Evolutionary conservation across 495 filamentous ascomycete species (phyloP), one percentile per base, ranked within the genome.

Genomic region (Apiosordaria backusii): DNA sequence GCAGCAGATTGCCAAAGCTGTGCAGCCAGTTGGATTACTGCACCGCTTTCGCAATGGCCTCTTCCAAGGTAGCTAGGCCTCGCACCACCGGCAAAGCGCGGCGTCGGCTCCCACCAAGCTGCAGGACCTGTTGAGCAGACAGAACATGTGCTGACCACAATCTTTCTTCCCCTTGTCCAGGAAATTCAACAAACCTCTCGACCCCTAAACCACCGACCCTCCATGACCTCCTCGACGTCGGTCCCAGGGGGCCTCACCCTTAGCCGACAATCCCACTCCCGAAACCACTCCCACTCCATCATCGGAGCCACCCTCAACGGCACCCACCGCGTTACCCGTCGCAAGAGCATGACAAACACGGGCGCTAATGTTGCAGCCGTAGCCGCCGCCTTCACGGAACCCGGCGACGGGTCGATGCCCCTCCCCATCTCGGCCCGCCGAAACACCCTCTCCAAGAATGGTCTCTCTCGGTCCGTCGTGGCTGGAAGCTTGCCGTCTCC

Each of bases 331-430:
- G 87, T 99, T 67, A 93, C 91, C 66, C 91, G 95, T 67, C 86
- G 95, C 64, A 99, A 98, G 86, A 97, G 93, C 79, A 92, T 93
- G 68, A 92, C 90, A 61, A 88, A 85, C 35, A 86, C 88, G 26
- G 84, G 85, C 27, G 84, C 87, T 73, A 95, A 91, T 77, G 79
- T 79, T 62, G 87, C 89, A 27, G 91, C 91, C 64, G 88, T 90
- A 35, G 90, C 92, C 3, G 74, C 74, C 7, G 83, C 91, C 63
- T 86, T 91, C 67, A 88, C 90, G 61, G 81, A 85, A 66, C 85
- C 80, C 35, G 84, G 77, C 62, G 77, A 92, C 62, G 79, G 80
- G 68, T 83, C 83, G 58, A 82, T 73, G 52, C 73, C 83, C 40
- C 69, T 88, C 24, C 83, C 81, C 62, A 83, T 85, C 61, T 75